Percentiles rank a stretch among this genome's conserved stretches.
These are phyloP conservation scores for Solanum sejunctum DNA, from an alignment of 257 asterid genomes.

Conservation along the genomic window DNA sequence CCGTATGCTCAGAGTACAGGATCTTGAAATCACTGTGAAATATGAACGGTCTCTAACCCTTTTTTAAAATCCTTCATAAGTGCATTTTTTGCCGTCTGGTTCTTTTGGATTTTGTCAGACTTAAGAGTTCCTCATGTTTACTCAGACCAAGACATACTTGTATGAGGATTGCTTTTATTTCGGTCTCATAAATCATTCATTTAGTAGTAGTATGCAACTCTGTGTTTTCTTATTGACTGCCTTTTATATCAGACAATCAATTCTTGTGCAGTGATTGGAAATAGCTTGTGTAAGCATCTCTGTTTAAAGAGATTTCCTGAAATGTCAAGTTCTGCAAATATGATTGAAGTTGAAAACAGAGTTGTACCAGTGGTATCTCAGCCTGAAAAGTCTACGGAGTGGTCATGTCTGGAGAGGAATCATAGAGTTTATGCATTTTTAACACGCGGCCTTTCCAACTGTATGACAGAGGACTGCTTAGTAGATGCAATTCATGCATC, in stretches of 20 bases:
- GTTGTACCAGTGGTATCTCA: slow-evolving; percentile 14
- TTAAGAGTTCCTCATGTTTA: not conserved
- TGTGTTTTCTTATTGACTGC: not conserved
- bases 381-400: slow-evolving; percentile 12
- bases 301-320: slow-evolving; percentile 54
- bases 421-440: slow-evolving; percentile 50
- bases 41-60: not conserved
- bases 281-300: slow-evolving; percentile 48
- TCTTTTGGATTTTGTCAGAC: not conserved
- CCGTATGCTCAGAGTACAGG: not conserved
- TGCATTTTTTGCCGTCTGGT: not conserved
- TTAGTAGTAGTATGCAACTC: not conserved
- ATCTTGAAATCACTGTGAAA: not conserved
- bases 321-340: slow-evolving; percentile 18
- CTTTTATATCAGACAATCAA: not conserved
- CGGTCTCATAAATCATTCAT: not conserved
- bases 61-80: not conserved
- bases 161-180: not conserved
- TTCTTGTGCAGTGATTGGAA: slow-evolving; percentile 48
- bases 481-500: slow-evolving; percentile 59
- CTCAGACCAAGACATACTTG: not conserved
- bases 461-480: slow-evolving; percentile 30
- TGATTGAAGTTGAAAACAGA: slow-evolving; percentile 16
- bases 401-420: slow-evolving; percentile 29
- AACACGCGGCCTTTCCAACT: slow-evolving; percentile 24